Conservation (phyloP, 169 alveolate species). For the Miamiensis avidus region DNA sequence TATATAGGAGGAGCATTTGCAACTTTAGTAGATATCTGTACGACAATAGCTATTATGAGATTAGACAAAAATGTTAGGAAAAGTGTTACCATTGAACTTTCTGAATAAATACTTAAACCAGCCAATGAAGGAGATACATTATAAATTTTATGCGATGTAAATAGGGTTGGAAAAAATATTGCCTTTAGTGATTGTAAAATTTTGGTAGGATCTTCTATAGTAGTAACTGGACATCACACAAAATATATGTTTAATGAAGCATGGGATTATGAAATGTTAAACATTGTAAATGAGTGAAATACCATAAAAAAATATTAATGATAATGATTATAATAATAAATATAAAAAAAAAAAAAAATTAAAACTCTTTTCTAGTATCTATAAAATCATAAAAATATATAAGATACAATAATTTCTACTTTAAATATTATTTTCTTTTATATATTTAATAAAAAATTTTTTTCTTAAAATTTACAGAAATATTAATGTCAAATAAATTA, state of each 20-base stretch:
- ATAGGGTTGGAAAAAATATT: background rate
- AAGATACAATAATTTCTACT: no score
- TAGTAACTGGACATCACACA: background rate
- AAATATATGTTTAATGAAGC: background rate
- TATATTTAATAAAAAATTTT: no score
- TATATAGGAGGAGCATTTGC: conserved; percentile 36
- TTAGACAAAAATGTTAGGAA: conserved; percentile 8
- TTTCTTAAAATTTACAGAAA: no score
- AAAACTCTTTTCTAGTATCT: no score
- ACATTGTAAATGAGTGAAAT: no score
- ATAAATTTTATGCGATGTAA: background rate
- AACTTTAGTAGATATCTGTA: conserved; percentile 27
- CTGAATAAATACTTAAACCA: background rate
- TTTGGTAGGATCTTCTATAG: background rate
- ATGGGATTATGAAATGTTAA: background rate
- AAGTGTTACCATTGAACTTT: background rate
- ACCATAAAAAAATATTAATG: no score
- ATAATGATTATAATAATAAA: no score
- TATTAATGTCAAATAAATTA: no score
- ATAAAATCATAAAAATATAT: no score
- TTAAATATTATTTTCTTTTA: no score
- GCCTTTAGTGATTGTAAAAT: background rate
- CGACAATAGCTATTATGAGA: conserved; percentile 31
- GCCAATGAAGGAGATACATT: background rate
- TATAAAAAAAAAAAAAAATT: no score